Conservation (phyloP, 2,329 filamentous ascomycete species). For the Trichophyton schoenleinii region DNA sequence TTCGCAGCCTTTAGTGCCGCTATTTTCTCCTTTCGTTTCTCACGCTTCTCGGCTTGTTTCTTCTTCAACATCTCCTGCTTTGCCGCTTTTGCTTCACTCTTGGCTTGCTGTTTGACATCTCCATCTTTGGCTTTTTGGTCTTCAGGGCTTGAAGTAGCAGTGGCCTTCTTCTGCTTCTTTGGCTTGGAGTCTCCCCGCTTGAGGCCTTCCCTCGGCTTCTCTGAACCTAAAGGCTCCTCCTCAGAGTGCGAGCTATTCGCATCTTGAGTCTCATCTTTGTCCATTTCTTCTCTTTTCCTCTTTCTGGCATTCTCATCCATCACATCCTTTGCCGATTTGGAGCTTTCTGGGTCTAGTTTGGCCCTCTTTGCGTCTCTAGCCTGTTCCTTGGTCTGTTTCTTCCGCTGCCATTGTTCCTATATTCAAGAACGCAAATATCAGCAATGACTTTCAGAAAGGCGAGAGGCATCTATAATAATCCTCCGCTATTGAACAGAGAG, state of each 20-base stretch:
- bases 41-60: conserved; percentile 10
- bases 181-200: conserved; percentile 34
- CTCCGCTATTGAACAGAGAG: background rate
- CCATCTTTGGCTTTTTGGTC: conserved; percentile 12
- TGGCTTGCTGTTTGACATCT: background rate
- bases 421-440: conserved; percentile 9
- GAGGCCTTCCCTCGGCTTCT: conserved; percentile 50
- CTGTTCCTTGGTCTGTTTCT: conserved; percentile 90
- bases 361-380: conserved; percentile 69
- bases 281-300: conserved; percentile 60
- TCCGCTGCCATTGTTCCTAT: conserved; percentile 85
- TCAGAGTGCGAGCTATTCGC: conserved; percentile 30
- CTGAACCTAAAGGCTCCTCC: conserved; percentile 32
- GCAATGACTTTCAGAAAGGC: conserved; percentile 6
- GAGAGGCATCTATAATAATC: conserved; percentile 7
- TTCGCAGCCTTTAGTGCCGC: conserved; percentile 7
- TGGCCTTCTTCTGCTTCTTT: conserved; percentile 43
- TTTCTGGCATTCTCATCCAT: conserved; percentile 75
- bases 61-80: conserved; percentile 17
- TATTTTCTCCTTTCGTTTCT: conserved; percentile 16
- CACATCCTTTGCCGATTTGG: conserved; percentile 83
- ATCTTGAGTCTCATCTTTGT: conserved; percentile 35
- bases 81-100: conserved; percentile 10
- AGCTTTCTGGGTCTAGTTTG: conserved; percentile 83
- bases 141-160: background rate